phyloP scores from a whole-genome alignment of 306 rosid species.

The Glycine soja region DNA sequence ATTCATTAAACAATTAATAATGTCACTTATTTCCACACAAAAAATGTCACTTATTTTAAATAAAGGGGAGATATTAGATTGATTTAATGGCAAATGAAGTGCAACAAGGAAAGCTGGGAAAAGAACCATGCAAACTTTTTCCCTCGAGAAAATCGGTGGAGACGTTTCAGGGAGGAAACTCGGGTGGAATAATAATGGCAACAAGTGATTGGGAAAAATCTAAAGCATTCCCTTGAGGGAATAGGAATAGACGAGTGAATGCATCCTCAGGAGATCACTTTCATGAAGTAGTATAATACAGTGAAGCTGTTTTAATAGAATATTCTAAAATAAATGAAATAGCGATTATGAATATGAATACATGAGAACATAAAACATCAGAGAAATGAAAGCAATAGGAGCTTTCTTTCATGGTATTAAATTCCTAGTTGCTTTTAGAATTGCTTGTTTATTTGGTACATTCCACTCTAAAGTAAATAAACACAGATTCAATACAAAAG shows the following conservation, averaged over 20 bases:
- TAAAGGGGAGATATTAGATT: no score
- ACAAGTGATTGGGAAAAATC: neutral
- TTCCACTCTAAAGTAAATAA: neutral
- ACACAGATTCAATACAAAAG: neutral
- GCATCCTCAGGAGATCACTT: neutral
- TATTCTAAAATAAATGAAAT: neutral
- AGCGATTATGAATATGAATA: neutral
- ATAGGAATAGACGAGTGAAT: neutral
- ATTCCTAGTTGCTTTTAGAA: neutral
- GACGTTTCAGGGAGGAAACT: neutral
- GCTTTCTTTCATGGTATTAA: neutral
- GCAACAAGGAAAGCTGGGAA: neutral
- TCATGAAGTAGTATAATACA: neutral
- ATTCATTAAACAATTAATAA: no score
- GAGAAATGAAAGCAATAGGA: neutral
- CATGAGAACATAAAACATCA: neutral
- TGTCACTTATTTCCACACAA: no score
- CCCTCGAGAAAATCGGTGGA: neutral
- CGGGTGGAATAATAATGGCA: neutral
- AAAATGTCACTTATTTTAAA: no score
- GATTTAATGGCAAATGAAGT: neutral
- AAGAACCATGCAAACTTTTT: neutral
- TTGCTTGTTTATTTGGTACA: no score
- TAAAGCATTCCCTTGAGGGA: neutral
- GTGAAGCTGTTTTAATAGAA: neutral